Evolutionary conservation across 805 yeast genomes (phyloP), one percentile per base, ranked within the genome.

Genomic region (Candida succiphila): DNA sequence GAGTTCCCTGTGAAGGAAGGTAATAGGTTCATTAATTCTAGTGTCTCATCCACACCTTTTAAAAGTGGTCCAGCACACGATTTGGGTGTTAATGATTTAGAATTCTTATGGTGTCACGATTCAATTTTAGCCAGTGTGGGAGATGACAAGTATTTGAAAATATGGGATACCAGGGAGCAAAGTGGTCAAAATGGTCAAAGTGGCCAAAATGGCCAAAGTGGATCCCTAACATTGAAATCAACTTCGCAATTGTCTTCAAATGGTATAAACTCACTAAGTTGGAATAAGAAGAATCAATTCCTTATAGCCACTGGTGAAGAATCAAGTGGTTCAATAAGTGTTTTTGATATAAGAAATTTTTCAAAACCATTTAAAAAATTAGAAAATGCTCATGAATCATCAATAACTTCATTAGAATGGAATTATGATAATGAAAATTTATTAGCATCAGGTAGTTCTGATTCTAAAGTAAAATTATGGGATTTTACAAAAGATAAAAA

Each of bases 381-480:
- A 17, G 25, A 31, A 15, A 9, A 33, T 6, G 57, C 61, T 17
- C 79, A 85, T 37, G 38, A 45, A 0, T 82, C 66, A 6, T 54
- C 82, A 0, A 62, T 87, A 5, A 74, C 89, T 0, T 65, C 76
- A 7, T 39, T 84, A 4, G 74, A 76, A 41, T 88, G 94, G 94
- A 85, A 80, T 44, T 80, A 81, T 1, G 56, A 56, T 17, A 47
- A 52, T 18, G 65, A 66, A 7, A 60, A 72, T 1, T 49, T 84
- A 1, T 40, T 86, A 7, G 88, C 84, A 0, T 75, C 82, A 0
- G 73, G 78, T 0, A 75, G 78, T n/a, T 69, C 71, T 2, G 86
- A 78, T 45, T 71, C 73, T 1, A 45, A 66, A 30, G 86, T 79
- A 8, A 74, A 72, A 45, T 25, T 85, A 2, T 76, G 78, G 72